Evolutionary conservation across 1,284 basidiomycete genomes (phyloP), one percentile per base, ranked within the genome.

Genomic region (Cystobasidium pallidum): DNA sequence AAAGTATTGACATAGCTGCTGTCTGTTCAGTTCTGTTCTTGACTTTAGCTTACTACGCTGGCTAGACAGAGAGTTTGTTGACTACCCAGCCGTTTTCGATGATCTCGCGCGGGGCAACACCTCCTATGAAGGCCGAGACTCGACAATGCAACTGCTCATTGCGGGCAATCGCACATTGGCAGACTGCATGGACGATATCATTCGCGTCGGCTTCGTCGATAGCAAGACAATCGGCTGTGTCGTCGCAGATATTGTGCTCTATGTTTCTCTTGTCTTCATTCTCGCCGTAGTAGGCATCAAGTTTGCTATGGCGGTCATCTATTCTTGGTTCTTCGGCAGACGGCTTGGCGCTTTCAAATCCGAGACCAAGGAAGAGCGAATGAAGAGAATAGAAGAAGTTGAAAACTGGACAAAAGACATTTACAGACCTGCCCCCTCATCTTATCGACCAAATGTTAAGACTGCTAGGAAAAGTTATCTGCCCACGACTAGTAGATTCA

Each of bases 391-490:
- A 15, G 87, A 86, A 49, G 92, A 94, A 81, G 96, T 99, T 78
- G 96, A 99, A 82, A 88, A 90, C 78, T 99, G 95, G 95, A 89
- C 93, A 34, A 90, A 91, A 77, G 92, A 98, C 80, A 99, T 99
- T 77, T 96, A 97, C 82, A 87, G 90, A 39, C 89, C 95, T 13
- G 96, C 95, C 2, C 96, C 95, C 0, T 89, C 89, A 75, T 85
- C 90, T 73, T 92, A 94, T 80, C 88, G 95, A 13, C 96, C 96
- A 26, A 97, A 92, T 77, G 92, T 93, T 62, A 88, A 88, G 80
- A 79, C 74, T 73, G 79, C 80, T 73, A 85, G 84, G 57, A 84
- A 85, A 85, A 77, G 80, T 21, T 90, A 94, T 83, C 82, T 96
- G 30, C 94, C 94, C 0, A 90, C 85, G 67, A 88, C 86, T 45